phyloP scores from a whole-genome alignment of 768 basidiomycete species.

The Trametes cingulata region DNA sequence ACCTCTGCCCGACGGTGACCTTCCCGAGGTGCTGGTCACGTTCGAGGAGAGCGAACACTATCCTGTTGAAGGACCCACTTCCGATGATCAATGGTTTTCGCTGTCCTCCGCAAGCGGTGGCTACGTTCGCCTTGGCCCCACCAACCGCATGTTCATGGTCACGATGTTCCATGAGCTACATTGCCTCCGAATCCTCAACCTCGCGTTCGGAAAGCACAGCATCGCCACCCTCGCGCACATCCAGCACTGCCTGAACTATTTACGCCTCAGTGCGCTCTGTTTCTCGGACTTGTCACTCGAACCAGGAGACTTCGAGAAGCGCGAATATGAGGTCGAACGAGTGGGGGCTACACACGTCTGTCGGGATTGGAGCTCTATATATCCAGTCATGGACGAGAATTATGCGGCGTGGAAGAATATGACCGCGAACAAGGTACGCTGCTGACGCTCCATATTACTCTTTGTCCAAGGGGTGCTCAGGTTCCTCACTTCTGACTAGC shows the following conservation, averaged over 20 bases:
- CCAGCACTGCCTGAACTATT: constrained; percentile 37
- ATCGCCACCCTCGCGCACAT: constrained; percentile 7
- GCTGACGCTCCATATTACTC: no score
- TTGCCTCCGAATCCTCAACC: constrained; percentile 34
- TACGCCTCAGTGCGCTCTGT: constrained; percentile 36
- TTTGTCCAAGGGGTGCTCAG: no score
- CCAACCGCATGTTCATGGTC: no score
- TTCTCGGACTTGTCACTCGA: constrained; percentile 34
- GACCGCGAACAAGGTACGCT: no score
- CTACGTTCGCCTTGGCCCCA: no score
- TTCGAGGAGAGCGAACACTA: no score
- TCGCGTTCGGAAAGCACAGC: constrained; percentile 5
- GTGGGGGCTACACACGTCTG: constrained; percentile 29
- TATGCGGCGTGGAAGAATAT: neutral
- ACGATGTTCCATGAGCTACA: constrained; percentile 38
- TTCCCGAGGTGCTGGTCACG: no score
- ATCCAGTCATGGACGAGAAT: constrained; percentile 25
- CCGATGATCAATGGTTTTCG: no score
- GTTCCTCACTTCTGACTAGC: no score
- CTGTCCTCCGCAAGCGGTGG: no score
- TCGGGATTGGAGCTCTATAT: constrained; percentile 31
- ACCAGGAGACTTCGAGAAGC: constrained; percentile 24
- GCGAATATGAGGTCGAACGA: constrained; percentile 20
- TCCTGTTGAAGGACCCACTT: no score
- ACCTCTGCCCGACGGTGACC: no score